Percentiles rank a stretch among this genome's conserved stretches.
Conservation (phyloP, 345 rosid genomes). For the Zanthoxylum bungeanum region DNA sequence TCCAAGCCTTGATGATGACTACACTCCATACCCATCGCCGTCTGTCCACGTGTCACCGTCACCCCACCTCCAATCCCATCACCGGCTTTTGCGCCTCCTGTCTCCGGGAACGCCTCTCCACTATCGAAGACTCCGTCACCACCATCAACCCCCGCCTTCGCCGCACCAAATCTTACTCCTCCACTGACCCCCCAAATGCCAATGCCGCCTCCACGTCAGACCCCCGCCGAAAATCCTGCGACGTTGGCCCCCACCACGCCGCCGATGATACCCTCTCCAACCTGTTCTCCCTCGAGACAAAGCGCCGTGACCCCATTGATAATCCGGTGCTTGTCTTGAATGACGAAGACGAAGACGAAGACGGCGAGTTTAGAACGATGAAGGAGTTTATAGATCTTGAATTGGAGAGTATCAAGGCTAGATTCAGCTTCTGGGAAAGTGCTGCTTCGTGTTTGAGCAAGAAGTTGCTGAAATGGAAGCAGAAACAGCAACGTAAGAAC, state of each 20-base stretch:
- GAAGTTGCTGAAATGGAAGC: slow-evolving; percentile 51
- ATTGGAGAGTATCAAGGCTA: slow-evolving; percentile 31
- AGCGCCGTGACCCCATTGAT: background rate
- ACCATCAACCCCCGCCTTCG: slow-evolving; percentile 36
- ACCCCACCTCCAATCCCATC: slow-evolving; percentile 46
- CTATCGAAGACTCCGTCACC: slow-evolving; percentile 42
- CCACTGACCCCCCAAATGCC: no score
- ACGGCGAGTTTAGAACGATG: slow-evolving; percentile 53
- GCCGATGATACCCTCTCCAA: slow-evolving; percentile 34
- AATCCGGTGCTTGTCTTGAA: slow-evolving; percentile 12
- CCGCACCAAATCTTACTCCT: slow-evolving; percentile 53
- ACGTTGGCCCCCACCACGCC: slow-evolving; percentile 33
- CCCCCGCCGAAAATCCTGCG: slow-evolving; percentile 59
- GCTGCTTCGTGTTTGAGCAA: slow-evolving; percentile 45
- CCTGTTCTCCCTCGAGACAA: slow-evolving; percentile 31
- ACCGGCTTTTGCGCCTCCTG: slow-evolving; percentile 69
- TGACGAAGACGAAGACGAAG: slow-evolving; percentile 20
- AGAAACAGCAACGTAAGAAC: slow-evolving; percentile 18
- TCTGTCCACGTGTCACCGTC: slow-evolving; percentile 53
- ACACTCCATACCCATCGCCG: slow-evolving; percentile 35
- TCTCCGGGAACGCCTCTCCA: slow-evolving; percentile 74
- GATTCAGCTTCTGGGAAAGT: slow-evolving; percentile 39
- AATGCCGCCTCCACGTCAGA: slow-evolving; percentile 29
- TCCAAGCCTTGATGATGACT: slow-evolving; percentile 41
- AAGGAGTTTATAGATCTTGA: slow-evolving; percentile 73